Conservation (phyloP, 2,329 filamentous ascomycete species). For the Penicillium occitanis region DNA sequence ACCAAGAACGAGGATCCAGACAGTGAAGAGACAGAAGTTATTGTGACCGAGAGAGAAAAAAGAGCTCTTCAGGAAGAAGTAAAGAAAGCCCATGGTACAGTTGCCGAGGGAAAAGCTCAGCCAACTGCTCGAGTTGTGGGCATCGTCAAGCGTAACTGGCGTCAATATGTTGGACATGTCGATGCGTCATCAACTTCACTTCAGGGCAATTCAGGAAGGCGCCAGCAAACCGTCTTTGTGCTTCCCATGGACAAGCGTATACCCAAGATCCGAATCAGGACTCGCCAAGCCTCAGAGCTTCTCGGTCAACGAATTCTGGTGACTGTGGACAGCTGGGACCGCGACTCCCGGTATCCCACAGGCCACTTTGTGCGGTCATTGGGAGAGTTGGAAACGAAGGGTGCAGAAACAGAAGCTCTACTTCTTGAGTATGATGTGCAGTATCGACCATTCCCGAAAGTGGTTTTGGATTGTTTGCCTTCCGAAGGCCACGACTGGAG, state of each 20-base stretch:
- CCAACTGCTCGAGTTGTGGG: constrained; percentile 92
- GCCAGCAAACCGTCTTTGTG: constrained; percentile 89
- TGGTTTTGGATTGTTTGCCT: constrained; percentile 89
- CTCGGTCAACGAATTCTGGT: constrained; percentile 89
- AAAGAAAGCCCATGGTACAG: constrained; percentile 76
- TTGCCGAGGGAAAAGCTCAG: constrained; percentile 73
- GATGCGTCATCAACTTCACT: constrained; percentile 80
- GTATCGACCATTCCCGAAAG: constrained; percentile 94
- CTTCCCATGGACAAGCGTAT: constrained; percentile 98
- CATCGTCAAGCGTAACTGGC: constrained; percentile 92
- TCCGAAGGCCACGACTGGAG: constrained; percentile 90
- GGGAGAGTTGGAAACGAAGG: constrained; percentile 92
- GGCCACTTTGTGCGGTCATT: constrained; percentile 93
- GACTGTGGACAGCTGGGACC: constrained; percentile 92
- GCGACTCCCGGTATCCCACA: constrained; percentile 85
- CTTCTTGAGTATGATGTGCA: constrained; percentile 96
- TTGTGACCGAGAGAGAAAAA: constrained; percentile 86
- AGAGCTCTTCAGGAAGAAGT: constrained; percentile 89
- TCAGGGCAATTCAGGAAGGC: constrained; percentile 71
- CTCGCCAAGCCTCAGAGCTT: constrained; percentile 83
- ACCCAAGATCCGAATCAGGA: constrained; percentile 91
- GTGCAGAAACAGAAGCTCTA: constrained; percentile 94
- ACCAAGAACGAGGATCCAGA: constrained; percentile 95
- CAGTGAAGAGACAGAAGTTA: constrained; percentile 67
- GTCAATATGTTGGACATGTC: constrained; percentile 95